These are phyloP conservation scores for Xylaria sp. DNA, from an alignment of 2,329 filamentous ascomycete species.

Conservation along the genomic window DNA sequence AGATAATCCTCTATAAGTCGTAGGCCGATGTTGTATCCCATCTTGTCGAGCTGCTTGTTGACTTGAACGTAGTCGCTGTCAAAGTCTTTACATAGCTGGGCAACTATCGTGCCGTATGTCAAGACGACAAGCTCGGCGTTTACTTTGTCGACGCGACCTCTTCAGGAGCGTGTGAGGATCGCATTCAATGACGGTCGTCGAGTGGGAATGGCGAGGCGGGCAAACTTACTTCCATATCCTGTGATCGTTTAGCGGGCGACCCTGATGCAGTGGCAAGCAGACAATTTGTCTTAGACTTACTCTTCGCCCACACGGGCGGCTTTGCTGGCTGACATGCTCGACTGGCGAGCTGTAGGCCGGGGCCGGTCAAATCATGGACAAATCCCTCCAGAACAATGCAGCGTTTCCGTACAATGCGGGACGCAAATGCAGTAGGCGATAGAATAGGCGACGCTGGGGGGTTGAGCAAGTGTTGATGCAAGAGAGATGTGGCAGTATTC, in stretches of 20 bases:
- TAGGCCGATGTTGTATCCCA: conserved; percentile 98
- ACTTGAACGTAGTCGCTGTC: conserved; percentile 93
- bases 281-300: conserved; percentile 48
- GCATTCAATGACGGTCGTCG: background rate
- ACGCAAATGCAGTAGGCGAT: background rate
- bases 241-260: conserved; percentile 30
- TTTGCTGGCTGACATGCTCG: conserved; percentile 63
- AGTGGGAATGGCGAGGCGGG: background rate
- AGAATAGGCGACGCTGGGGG: background rate
- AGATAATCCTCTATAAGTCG: conserved; percentile 97
- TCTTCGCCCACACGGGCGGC: conserved; percentile 67
- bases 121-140: conserved; percentile 96
- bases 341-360: conserved; percentile 34
- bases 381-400: background rate
- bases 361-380: conserved; percentile 36
- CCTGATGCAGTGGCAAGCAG: background rate
- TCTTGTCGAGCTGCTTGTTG: conserved; percentile 97
- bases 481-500: conserved; percentile 23
- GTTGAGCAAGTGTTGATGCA: background rate
- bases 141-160: conserved; percentile 95
- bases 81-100: conserved; percentile 95
- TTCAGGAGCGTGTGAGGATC: conserved; percentile 47
- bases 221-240: conserved; percentile 90
- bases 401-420: background rate
- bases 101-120: conserved; percentile 97